phyloP scores from a whole-genome alignment of 257 asterid genomes.

The Leptodermis oblonga region DNA sequence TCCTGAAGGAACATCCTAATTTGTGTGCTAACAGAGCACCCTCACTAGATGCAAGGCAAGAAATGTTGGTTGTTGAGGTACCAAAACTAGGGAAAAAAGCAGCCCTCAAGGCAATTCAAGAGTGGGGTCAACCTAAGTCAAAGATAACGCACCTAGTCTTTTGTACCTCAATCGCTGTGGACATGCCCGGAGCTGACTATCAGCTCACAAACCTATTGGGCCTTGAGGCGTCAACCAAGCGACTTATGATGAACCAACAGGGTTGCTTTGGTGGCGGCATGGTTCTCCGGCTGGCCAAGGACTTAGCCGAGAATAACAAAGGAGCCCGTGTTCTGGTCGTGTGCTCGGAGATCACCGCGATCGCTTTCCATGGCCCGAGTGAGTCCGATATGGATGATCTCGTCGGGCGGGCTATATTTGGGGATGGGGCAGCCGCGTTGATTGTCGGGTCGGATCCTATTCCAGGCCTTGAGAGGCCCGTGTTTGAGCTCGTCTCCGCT shows the following conservation, averaged over 20 bases:
- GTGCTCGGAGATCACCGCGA: constrained; percentile 62
- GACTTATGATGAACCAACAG: constrained; percentile 76
- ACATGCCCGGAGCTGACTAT: constrained; percentile 89
- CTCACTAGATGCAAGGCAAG: constrained; percentile 67
- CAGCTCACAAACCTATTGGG: constrained; percentile 72
- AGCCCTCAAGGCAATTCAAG: constrained; percentile 71
- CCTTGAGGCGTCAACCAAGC: constrained; percentile 57
- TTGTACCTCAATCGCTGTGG: constrained; percentile 80
- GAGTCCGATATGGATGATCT: constrained; percentile 49
- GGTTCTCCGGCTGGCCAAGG: constrained; percentile 72
- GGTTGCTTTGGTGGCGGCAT: constrained; percentile 78
- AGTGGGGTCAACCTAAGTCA: constrained; percentile 87
- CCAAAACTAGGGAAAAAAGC: constrained; percentile 83
- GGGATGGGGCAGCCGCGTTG: constrained; percentile 60
- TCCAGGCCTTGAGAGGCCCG: constrained; percentile 41
- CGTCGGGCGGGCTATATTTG: constrained; percentile 57
- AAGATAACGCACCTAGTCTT: constrained; percentile 68
- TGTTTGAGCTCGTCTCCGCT: constrained; percentile 50
- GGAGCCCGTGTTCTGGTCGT: constrained; percentile 59
- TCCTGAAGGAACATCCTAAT: constrained; percentile 48
- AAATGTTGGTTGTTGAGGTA: constrained; percentile 69
- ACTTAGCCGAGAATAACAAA: constrained; percentile 70
- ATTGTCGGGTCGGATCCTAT: constrained; percentile 49
- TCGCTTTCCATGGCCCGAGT: constrained; percentile 56
- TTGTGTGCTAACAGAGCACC: constrained; percentile 65